phyloP scores from a whole-genome alignment of 495 filamentous ascomycete genomes.

The Cetradonia linearis region DNA sequence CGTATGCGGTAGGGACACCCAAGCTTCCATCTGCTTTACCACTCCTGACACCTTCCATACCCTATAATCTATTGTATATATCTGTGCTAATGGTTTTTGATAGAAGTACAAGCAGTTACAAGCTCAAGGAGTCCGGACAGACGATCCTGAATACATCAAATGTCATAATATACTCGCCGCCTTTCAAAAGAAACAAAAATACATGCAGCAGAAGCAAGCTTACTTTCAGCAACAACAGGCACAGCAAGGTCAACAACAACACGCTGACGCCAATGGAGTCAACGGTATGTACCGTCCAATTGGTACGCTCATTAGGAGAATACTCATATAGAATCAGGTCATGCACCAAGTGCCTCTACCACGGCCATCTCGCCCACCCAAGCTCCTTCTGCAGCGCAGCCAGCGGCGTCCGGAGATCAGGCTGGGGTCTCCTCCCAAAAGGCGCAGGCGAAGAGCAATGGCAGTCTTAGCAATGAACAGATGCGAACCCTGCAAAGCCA shows the following conservation, averaged over 20 bases:
- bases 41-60: neutral
- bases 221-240: constrained; percentile 32
- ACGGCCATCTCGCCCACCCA: constrained; percentile 33
- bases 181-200: constrained; percentile 52
- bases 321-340: constrained; percentile 14
- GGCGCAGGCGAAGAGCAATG: constrained; percentile 32
- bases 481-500: constrained; percentile 61
- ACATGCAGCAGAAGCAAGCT: constrained; percentile 38
- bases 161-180: constrained; percentile 53
- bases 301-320: neutral
- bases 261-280: constrained; percentile 38
- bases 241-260: constrained; percentile 37
- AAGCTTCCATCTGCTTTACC: neutral
- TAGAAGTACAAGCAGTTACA: constrained; percentile 81
- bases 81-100: neutral
- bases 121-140: constrained; percentile 57
- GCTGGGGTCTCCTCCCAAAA: constrained; percentile 25
- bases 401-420: constrained; percentile 20
- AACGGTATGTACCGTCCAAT: constrained; percentile 34
- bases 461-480: constrained; percentile 60
- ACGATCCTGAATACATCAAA: constrained; percentile 73
- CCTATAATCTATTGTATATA: too few species aligned
- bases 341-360: constrained; percentile 24
- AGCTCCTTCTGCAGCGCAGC: constrained; percentile 28
- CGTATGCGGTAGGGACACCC: constrained; percentile 43